These are phyloP conservation scores for Talaromyces islandicus DNA, from an alignment of 2,329 filamentous ascomycete species.

Conservation along the genomic window DNA sequence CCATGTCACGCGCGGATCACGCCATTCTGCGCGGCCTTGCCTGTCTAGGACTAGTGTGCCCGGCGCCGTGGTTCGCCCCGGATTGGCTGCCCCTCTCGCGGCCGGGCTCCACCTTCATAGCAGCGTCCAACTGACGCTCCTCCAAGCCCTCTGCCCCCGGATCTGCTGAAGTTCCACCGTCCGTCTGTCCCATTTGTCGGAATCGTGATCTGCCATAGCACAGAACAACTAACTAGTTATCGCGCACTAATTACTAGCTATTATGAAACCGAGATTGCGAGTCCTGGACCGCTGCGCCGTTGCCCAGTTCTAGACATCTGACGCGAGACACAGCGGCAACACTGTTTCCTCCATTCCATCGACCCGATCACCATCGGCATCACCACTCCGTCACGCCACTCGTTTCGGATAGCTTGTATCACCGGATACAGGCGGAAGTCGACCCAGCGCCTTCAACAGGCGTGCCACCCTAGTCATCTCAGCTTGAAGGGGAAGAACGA, in stretches of 20 bases:
- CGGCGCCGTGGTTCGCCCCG: slow-evolving; percentile 2
- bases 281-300: neutral
- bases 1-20: neutral
- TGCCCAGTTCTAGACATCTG: neutral
- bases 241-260: neutral
- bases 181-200: neutral
- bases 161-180: neutral
- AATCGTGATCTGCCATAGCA: neutral
- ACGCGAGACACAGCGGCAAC: neutral
- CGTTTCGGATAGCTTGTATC: neutral
- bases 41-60: neutral
- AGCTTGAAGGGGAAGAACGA: neutral
- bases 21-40: neutral
- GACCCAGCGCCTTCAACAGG: slow-evolving; percentile 4
- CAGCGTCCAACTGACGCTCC: neutral
- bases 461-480: neutral
- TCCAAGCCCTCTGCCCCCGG: neutral
- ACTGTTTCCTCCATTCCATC: neutral
- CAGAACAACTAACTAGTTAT: neutral
- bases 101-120: neutral
- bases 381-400: neutral
- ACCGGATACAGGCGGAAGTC: neutral
- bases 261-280: neutral
- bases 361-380: neutral
- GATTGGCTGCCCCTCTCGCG: slow-evolving; percentile 2